Evolutionary conservation across 441 rosid genomes (phyloP).

Genomic region (Macaranga tanarius): DNA sequence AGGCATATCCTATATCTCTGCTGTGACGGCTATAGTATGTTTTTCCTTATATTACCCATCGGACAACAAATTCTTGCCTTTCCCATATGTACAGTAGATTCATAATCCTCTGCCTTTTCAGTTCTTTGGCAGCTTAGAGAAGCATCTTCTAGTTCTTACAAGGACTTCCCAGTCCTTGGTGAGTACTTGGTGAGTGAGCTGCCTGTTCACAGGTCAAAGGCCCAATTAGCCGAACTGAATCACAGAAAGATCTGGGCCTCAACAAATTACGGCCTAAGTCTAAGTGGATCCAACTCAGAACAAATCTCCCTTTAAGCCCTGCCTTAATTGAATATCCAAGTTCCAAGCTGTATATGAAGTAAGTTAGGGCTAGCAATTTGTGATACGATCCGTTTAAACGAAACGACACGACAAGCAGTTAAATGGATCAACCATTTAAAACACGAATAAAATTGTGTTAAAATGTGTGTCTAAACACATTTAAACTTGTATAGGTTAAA

Average conservation of each 20-base stretch:
- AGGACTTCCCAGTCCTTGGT: background rate
- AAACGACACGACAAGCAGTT: no score
- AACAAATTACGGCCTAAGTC: no score
- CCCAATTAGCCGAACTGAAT: background rate
- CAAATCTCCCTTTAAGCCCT: background rate
- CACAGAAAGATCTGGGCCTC: no score
- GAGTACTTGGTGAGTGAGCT: no score
- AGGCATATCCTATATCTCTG: background rate
- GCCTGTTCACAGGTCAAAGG: background rate
- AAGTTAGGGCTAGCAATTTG: no score
- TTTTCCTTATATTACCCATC: background rate
- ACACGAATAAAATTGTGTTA: no score
- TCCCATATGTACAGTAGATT: background rate
- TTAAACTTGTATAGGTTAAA: no score
- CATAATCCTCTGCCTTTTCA: background rate
- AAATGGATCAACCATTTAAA: no score
- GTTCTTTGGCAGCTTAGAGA: background rate
- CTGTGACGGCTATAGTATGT: constrained; percentile 18
- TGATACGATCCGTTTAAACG: no score
- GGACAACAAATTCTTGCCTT: background rate
- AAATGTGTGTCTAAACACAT: no score
- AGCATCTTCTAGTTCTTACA: background rate
- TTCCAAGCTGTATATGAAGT: no score
- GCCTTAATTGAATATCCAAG: background rate
- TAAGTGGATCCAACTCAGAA: background rate